Evolutionary conservation across 2,329 filamentous ascomycete genomes (phyloP), one percentile per base, ranked within the genome.

Genomic region (Botrytis squamosa): DNA sequence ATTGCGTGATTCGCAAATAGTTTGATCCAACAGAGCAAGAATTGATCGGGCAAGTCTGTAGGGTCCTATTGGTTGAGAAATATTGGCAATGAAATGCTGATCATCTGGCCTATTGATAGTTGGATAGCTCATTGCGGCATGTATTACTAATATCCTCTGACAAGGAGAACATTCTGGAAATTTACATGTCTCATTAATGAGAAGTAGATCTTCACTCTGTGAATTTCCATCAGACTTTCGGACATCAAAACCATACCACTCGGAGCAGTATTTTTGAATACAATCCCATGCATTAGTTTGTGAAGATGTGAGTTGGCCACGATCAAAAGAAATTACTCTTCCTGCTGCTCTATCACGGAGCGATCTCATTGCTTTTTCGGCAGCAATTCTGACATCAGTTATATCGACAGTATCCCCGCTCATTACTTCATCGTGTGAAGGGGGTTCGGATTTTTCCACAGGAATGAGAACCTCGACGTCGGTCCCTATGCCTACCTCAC

Each of bases 401-500:
- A 55, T 65, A 46, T 77, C 62, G 18, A 42, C 62, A 57, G 64
- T 65, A 46, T 77, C 36, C 14, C 70, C 49, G 20, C 44, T 55
- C 20, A 59, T 67, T 10, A 40, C 4, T 40, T 49, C 46, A 38
- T 52, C 64, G 5, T 46, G 4, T 8, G 70, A 42, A 60, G 33
- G 70, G 18, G 46, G 63, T 6, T 29, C 62, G 36, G 64, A 52
- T 71, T 72, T 72, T 46, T 72, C 70, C 22, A 75, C 46, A 38
- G 75, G 75, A 7, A 76, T 64, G 29, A 82, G 83, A 14, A 88
- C 85, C 9, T 82, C 84, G 3, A 90, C 84, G 10, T 85, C 84
- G 0, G 88, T 90, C 2, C 88, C 88, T 59, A 85, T 82, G 1
- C 84, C 84, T 12, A 84, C 81, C 68, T 86, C 82, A 65, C 85